Conservation (phyloP, 306 rosid genomes). For the Carpinus viminea region DNA sequence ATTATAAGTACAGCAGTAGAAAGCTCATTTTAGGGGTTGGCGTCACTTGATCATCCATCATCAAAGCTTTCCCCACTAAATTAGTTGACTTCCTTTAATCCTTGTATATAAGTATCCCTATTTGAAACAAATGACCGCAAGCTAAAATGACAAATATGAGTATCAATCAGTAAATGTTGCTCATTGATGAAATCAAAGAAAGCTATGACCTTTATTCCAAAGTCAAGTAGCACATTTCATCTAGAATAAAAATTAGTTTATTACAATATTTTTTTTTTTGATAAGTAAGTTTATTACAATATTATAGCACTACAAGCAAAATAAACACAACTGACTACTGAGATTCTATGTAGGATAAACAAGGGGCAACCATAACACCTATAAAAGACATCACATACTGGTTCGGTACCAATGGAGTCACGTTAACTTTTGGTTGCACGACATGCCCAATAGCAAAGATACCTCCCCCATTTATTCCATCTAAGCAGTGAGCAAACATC, state of each 20-base stretch:
- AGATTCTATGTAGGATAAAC: constrained; percentile 5
- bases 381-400: constrained; percentile 65
- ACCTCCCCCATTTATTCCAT: constrained; percentile 96
- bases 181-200: not conserved
- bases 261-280: not conserved
- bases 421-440: constrained; percentile 90
- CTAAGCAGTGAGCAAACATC: constrained; percentile 99
- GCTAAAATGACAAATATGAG: not conserved
- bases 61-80: not conserved
- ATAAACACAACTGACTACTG: constrained; percentile 13
- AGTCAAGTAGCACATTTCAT: constrained; percentile 20
- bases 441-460: constrained; percentile 96
- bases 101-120: not conserved
- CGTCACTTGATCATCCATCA: not conserved
- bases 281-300: constrained; percentile 9
- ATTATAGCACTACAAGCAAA: constrained; percentile 17
- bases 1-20: not conserved
- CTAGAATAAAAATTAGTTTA: constrained; percentile 15
- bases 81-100: not conserved
- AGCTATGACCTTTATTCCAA: constrained; percentile 3
- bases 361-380: not conserved
- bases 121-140: constrained; percentile 1
- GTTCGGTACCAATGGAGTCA: constrained; percentile 84
- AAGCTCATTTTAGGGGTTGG: not conserved
- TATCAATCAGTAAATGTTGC: not conserved